phyloP scores from a whole-genome alignment of 2,329 filamentous ascomycete species.

The Neonectria sp. region DNA sequence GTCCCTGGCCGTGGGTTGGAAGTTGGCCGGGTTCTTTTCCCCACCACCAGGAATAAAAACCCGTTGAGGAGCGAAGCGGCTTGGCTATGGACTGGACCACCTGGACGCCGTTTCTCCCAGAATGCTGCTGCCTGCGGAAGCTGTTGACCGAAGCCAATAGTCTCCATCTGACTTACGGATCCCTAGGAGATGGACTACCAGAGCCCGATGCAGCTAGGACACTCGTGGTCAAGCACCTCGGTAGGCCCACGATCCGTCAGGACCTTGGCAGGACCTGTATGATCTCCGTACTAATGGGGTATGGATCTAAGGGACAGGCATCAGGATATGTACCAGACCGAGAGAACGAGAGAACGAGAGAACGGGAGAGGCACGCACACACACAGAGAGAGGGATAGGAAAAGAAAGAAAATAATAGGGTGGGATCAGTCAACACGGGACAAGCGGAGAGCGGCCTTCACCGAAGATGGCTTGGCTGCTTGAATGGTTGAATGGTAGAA shows the following conservation, averaged over 20 bases:
- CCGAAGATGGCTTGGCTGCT: slow-evolving; percentile 3
- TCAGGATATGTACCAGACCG: neutral
- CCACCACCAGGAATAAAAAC: slow-evolving; percentile 1
- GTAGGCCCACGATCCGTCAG: neutral
- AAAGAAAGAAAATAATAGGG: neutral
- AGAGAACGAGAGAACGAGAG: neutral
- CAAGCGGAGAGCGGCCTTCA: slow-evolving; percentile 6
- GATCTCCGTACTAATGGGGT: slow-evolving; percentile 19
- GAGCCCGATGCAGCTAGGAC: slow-evolving; percentile 32
- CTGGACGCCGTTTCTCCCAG: slow-evolving; percentile 18
- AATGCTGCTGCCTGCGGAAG: slow-evolving; percentile 44
- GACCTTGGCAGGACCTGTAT: slow-evolving; percentile 22
- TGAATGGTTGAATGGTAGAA: neutral
- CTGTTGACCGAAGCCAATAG: slow-evolving; percentile 20
- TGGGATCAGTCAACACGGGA: neutral
- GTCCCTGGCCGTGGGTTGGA: neutral
- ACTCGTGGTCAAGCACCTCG: slow-evolving; percentile 14
- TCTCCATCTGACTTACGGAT: slow-evolving; percentile 16
- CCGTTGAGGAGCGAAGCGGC: neutral
- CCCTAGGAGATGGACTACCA: slow-evolving; percentile 22
- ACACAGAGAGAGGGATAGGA: too few relatives aligned
- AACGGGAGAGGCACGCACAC: neutral
- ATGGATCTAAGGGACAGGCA: slow-evolving; percentile 23
- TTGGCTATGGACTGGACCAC: slow-evolving; percentile 8
- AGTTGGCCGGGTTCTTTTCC: slow-evolving; percentile 1